Evolutionary conservation across 2,329 filamentous ascomycete genomes (phyloP).

Genomic region (Arthrobotrys megalospora): DNA sequence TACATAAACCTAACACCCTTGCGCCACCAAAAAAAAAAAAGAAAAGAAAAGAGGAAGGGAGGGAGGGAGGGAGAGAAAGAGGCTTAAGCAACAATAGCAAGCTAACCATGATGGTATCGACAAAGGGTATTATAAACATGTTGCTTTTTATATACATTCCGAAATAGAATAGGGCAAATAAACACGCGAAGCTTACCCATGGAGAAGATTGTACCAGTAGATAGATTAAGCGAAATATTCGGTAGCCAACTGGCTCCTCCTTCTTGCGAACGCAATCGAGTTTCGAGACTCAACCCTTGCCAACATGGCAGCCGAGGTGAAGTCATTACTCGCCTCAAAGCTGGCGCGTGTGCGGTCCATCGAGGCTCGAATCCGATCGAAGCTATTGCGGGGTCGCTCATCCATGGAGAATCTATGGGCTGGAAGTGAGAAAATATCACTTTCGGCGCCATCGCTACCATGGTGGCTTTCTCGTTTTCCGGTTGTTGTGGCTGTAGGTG

Average conservation of each 20-base stretch:
- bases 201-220: constrained; percentile 64
- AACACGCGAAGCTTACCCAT: constrained; percentile 32
- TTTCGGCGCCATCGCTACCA: constrained; percentile 91
- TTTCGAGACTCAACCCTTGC: constrained; percentile 84
- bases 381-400: constrained; percentile 84
- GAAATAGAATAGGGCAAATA: constrained; percentile 22
- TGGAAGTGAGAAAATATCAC: constrained; percentile 73
- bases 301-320: constrained; percentile 89
- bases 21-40: constrained; percentile 13
- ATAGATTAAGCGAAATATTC: constrained; percentile 66
- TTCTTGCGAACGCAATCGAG: constrained; percentile 67
- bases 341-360: constrained; percentile 88
- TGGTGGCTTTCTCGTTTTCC: constrained; percentile 86
- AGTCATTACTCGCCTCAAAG: constrained; percentile 90
- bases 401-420: constrained; percentile 76
- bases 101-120: constrained; percentile 36
- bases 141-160: constrained; percentile 46
- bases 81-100: constrained; percentile 29
- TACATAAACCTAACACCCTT: constrained; percentile 30
- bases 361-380: constrained; percentile 85
- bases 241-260: constrained; percentile 65
- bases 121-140: constrained; percentile 51
- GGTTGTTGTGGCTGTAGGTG: constrained; percentile 81
- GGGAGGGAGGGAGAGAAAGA: neutral
- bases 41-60: too few relatives aligned